These are phyloP conservation scores for Leucoagaricus sp. DNA, from an alignment of 1,284 basidiomycete genomes.

Conservation along the genomic window DNA sequence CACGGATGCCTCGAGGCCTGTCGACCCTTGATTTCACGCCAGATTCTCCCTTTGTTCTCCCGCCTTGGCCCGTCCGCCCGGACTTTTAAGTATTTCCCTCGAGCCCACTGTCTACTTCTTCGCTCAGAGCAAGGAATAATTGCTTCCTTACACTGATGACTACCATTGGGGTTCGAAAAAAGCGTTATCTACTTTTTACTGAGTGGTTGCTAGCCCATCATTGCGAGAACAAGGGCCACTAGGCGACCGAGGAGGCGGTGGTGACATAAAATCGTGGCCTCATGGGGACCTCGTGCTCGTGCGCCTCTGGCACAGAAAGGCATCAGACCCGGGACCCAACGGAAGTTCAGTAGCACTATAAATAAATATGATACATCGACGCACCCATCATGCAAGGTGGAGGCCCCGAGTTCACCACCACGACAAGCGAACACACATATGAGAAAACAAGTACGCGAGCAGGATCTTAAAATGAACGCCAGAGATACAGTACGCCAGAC, in stretches of 20 bases:
- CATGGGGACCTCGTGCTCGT: constrained; percentile 13
- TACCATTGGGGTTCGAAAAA: neutral
- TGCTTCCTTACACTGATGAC: neutral
- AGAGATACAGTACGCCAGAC: constrained; percentile 13
- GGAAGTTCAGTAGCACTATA: neutral
- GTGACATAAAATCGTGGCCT: constrained; percentile 7
- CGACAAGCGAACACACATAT: neutral
- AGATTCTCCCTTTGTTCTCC: constrained; percentile 4
- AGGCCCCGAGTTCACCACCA: neutral
- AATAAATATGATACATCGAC: neutral
- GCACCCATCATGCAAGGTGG: constrained; percentile 8
- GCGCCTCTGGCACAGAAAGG: neutral
- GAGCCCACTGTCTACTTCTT: neutral
- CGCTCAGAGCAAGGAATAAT: constrained; percentile 1
- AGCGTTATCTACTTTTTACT: neutral
- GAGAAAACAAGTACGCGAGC: neutral
- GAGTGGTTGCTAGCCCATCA: neutral
- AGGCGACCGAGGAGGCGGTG: neutral
- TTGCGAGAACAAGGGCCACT: neutral
- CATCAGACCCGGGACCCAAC: neutral
- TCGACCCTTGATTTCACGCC: constrained; percentile 6
- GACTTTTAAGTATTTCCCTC: constrained; percentile 7
- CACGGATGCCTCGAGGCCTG: constrained; percentile 50
- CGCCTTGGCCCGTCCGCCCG: neutral
- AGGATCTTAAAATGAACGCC: neutral